A percentile compares a stretch with the other conserved stretches of the same genome.
These are phyloP conservation scores for Populus nigra DNA, from an alignment of 345 rosid genomes.

Conservation along the genomic window DNA sequence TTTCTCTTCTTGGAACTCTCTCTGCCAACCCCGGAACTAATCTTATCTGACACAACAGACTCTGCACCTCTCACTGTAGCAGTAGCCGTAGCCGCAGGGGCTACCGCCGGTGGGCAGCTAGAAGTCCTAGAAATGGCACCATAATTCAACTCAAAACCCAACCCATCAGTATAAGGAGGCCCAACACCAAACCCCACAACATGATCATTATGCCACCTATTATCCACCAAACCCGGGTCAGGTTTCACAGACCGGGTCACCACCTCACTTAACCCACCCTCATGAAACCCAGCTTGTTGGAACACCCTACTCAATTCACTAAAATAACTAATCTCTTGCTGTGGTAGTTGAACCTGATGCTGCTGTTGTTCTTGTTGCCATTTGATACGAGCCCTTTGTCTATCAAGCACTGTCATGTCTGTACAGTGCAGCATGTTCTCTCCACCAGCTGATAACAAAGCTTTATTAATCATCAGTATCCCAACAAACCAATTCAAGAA, in stretches of 20 bases:
- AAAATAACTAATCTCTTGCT: slow-evolving; percentile 21
- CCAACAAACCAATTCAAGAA: background rate
- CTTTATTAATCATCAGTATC: slow-evolving; percentile 29
- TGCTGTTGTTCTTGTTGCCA: slow-evolving; percentile 42
- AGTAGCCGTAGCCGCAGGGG: slow-evolving; percentile 5
- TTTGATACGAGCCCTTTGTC: slow-evolving; percentile 49
- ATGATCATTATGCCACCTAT: slow-evolving; percentile 23
- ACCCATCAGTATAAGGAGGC: slow-evolving; percentile 23
- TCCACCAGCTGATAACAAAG: slow-evolving; percentile 23
- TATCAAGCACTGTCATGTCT: slow-evolving; percentile 61
- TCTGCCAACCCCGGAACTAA: slow-evolving; percentile 28
- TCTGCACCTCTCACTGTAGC: slow-evolving; percentile 22
- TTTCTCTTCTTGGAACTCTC: slow-evolving; percentile 70
- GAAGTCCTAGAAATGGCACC: slow-evolving; percentile 35
- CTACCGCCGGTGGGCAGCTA: slow-evolving; percentile 44
- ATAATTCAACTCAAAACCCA: slow-evolving; percentile 32
- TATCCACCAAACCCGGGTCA: slow-evolving; percentile 42
- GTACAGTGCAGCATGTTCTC: slow-evolving; percentile 40
- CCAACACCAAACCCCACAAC: slow-evolving; percentile 28
- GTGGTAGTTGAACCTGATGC: background rate
- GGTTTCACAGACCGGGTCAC: slow-evolving; percentile 37
- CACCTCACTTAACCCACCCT: slow-evolving; percentile 27
- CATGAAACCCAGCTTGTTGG: slow-evolving; percentile 24
- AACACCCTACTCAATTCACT: slow-evolving; percentile 38
- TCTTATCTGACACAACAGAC: slow-evolving; percentile 30